These are phyloP conservation scores for Dothistroma pini DNA, from an alignment of 2,329 filamentous ascomycete species.

Conservation along the genomic window DNA sequence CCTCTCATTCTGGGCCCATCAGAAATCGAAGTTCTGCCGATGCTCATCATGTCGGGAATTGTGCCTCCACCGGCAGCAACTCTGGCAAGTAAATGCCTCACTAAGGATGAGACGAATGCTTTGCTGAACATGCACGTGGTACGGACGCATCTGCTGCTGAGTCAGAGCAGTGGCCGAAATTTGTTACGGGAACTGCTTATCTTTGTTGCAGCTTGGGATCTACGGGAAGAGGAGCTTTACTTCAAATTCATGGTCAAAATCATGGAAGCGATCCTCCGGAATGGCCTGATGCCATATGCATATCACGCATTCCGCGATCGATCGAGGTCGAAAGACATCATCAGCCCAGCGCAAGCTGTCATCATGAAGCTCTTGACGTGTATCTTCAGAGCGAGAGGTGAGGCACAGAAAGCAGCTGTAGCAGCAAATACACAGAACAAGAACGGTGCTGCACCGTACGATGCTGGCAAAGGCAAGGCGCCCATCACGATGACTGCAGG, in stretches of 20 bases:
- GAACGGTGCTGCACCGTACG: slow-evolving; percentile 4
- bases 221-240: slow-evolving; percentile 87
- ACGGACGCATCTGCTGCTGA: slow-evolving; percentile 82
- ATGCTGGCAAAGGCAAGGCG: slow-evolving; percentile 5
- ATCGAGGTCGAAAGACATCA: slow-evolving; percentile 78
- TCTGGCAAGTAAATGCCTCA: slow-evolving; percentile 46
- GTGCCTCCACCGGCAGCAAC: slow-evolving; percentile 60
- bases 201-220: slow-evolving; percentile 95
- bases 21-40: slow-evolving; percentile 92
- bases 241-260: slow-evolving; percentile 97
- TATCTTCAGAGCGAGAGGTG: slow-evolving; percentile 68
- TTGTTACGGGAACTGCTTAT: slow-evolving; percentile 86
- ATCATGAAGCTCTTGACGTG: slow-evolving; percentile 86
- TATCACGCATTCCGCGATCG: slow-evolving; percentile 82
- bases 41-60: slow-evolving; percentile 96
- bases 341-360: slow-evolving; percentile 90
- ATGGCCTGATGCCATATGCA: slow-evolving; percentile 83
- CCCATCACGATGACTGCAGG: slow-evolving; percentile 4
- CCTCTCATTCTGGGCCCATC: slow-evolving; percentile 91
- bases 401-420: slow-evolving; percentile 34
- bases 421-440: slow-evolving; percentile 20
- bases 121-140: slow-evolving; percentile 81
- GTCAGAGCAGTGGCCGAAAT: slow-evolving; percentile 85
- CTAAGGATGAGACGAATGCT: slow-evolving; percentile 52
- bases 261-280: slow-evolving; percentile 86